Percentiles rank a stretch among this genome's conserved stretches.
phyloP scores from a whole-genome alignment of 331 rosid genomes.

The Acacia concinna region DNA sequence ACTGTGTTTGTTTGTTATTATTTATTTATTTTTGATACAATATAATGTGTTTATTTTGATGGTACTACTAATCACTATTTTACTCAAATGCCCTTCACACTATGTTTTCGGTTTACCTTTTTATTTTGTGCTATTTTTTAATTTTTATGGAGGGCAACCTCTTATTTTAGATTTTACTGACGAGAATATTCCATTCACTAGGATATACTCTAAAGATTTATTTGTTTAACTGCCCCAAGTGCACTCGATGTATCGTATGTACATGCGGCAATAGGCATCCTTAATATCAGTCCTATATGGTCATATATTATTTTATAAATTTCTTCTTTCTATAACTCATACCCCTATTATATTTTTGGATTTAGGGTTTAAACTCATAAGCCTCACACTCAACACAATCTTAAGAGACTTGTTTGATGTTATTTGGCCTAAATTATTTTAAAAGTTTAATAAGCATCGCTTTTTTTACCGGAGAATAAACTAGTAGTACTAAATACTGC shows the following conservation, averaged over 20 bases:
- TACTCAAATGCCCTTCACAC: conserved; percentile 25
- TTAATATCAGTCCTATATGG: too few relatives aligned
- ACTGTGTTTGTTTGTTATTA: too few relatives aligned
- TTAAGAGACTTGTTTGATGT: too few relatives aligned
- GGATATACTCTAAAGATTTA: background rate
- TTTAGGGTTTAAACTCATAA: too few relatives aligned
- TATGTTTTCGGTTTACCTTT: background rate
- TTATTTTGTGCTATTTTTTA: background rate
- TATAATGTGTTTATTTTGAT: conserved; percentile 22
- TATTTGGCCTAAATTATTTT: too few relatives aligned
- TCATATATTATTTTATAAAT: too few relatives aligned
- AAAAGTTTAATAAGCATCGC: background rate
- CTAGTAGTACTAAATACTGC: background rate
- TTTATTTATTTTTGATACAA: too few relatives aligned
- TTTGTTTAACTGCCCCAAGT: background rate
- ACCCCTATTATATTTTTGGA: too few relatives aligned
- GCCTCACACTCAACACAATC: too few relatives aligned
- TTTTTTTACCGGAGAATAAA: too few relatives aligned
- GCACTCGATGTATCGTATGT: background rate
- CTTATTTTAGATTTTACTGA: background rate
- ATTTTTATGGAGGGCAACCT: too few relatives aligned
- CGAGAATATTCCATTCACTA: background rate
- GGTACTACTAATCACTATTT: background rate
- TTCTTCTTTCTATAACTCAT: too few relatives aligned
- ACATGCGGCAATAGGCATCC: background rate